Conservation (phyloP, 2,329 filamentous ascomycete genomes). For the Macrophomina phaseolina region DNA sequence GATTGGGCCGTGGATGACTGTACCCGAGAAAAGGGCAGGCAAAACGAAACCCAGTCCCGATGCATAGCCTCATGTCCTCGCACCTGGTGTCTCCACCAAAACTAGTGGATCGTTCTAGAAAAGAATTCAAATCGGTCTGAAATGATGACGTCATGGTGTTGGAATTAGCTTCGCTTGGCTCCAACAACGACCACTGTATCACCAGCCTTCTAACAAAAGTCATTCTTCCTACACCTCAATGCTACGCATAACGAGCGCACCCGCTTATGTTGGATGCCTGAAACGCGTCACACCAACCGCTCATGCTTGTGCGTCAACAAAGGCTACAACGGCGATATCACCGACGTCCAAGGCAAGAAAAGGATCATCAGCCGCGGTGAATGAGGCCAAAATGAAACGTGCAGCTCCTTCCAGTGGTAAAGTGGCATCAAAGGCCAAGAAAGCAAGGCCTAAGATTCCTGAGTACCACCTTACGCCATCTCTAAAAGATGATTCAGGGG, state of each 20-base stretch:
- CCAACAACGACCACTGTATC: neutral
- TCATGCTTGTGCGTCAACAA: neutral
- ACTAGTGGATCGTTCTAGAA: too few species aligned
- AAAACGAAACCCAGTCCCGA: neutral
- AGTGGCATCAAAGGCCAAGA: slow-evolving; percentile 20
- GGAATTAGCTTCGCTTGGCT: slow-evolving; percentile 5
- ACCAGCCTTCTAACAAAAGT: neutral
- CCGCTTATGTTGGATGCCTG: neutral
- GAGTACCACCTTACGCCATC: slow-evolving; percentile 26
- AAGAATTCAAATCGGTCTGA: too few species aligned
- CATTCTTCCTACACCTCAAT: neutral
- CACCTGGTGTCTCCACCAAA: too few species aligned
- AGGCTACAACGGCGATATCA: neutral
- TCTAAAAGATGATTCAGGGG: slow-evolving; percentile 19
- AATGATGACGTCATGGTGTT: slow-evolving; percentile 4
- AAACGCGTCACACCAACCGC: neutral
- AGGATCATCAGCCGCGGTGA: neutral
- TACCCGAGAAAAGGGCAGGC: neutral
- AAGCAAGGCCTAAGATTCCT: slow-evolving; percentile 9
- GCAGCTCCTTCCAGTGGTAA: neutral
- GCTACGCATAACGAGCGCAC: neutral
- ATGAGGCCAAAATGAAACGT: slow-evolving; percentile 21
- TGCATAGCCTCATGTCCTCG: too few species aligned
- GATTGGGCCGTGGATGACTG: neutral
- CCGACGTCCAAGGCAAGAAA: neutral